These are phyloP conservation scores for Beta vulgaris DNA, from an alignment of 148 eudicot species.

Conservation along the genomic window DNA sequence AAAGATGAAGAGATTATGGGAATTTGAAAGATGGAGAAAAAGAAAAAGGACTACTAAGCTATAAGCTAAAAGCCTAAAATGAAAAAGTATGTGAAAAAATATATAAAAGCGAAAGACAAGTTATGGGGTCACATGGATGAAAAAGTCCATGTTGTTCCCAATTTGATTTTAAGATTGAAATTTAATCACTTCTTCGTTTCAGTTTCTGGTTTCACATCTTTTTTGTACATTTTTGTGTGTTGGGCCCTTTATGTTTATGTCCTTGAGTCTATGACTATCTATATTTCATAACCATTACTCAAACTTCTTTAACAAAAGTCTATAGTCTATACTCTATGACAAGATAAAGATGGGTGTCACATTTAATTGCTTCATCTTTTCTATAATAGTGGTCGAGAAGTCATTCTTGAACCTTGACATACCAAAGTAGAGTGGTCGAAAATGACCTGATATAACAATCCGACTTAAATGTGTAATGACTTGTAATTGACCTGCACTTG, in stretches of 20 bases:
- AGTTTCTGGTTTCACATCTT: not conserved
- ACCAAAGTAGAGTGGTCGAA: too few relatives aligned
- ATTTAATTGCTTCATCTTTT: not conserved
- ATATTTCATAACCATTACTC: not conserved
- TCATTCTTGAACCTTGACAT: too few relatives aligned
- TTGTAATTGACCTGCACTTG: too few relatives aligned
- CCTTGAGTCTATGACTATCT: not conserved
- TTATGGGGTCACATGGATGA: slow-evolving; percentile 23
- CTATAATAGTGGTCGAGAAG: too few relatives aligned
- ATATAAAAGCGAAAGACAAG: slow-evolving; percentile 10
- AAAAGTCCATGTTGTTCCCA: slow-evolving; percentile 7
- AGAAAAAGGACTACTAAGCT: too few relatives aligned
- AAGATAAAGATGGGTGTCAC: not conserved
- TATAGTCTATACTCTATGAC: not conserved
- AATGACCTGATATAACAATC: too few relatives aligned
- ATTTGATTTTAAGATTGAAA: not conserved
- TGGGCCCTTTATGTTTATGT: slow-evolving; percentile 5
- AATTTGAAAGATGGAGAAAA: too few relatives aligned
- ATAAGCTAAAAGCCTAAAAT: not conserved
- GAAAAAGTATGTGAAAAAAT: not conserved
- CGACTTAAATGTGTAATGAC: too few relatives aligned
- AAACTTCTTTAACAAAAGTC: not conserved
- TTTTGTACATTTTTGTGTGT: too few relatives aligned
- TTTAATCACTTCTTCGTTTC: not conserved
- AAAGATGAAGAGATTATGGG: not conserved